Percentiles rank a stretch among this genome's conserved stretches.
Conservation (phyloP, 2,329 filamentous ascomycete species). For the Pyricularia sp. region DNA sequence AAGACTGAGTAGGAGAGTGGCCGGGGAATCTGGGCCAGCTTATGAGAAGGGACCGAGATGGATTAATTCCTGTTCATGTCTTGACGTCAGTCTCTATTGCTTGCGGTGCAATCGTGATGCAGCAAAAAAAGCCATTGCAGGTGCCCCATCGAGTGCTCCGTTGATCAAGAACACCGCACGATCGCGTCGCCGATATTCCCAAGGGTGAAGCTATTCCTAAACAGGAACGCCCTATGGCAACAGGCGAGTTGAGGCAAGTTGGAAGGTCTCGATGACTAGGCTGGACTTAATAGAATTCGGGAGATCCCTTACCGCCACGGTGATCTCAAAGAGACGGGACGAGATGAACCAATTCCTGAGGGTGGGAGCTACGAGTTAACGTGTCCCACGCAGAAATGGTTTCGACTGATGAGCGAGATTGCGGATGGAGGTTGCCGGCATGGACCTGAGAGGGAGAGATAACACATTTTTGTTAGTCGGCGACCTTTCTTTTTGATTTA, state of each 20-base stretch:
- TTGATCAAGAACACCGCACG: no score
- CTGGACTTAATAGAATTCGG: conserved; percentile 13
- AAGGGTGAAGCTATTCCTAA: background rate
- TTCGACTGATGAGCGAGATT: conserved; percentile 29
- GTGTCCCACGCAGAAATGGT: conserved; percentile 43
- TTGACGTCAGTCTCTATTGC: background rate
- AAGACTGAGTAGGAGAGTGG: conserved; percentile 22
- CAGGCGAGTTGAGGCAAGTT: background rate
- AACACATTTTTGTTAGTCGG: conserved; percentile 11
- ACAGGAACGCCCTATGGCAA: background rate
- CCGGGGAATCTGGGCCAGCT: conserved; percentile 36
- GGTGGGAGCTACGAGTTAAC: conserved; percentile 56
- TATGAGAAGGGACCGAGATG: conserved; percentile 22
- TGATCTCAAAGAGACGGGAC: conserved; percentile 28
- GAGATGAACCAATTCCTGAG: conserved; percentile 40
- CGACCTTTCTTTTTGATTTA: conserved; percentile 15
- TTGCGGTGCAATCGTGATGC: background rate
- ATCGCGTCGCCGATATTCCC: background rate
- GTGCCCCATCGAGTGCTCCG: background rate
- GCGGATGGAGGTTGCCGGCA: conserved; percentile 27
- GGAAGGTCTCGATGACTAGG: background rate
- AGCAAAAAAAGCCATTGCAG: background rate
- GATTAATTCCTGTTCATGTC: background rate
- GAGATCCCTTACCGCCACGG: conserved; percentile 42
- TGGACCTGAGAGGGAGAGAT: conserved; percentile 28